Conservation (phyloP, 805 yeast species). For the Lachancea kluyveri region DNA sequence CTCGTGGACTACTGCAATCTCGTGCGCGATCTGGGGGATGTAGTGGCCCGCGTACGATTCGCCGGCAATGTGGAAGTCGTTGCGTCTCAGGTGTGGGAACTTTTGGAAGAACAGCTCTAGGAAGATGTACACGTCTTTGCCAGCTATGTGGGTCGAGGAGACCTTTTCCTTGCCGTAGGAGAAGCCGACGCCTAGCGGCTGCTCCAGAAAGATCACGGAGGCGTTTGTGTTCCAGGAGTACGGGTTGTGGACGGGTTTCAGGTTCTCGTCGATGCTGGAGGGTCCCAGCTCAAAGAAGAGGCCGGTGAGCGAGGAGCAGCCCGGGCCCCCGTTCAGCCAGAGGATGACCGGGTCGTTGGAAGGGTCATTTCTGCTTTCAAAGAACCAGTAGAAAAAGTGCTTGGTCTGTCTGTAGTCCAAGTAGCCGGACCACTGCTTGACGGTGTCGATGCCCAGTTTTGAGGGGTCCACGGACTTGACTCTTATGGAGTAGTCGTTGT, state of each 20-base stretch:
- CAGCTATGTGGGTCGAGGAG: constrained; percentile 72
- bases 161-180: constrained; percentile 67
- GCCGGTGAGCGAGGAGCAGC: constrained; percentile 89
- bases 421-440: constrained; percentile 78
- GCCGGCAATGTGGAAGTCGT: constrained; percentile 72
- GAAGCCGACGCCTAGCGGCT: constrained; percentile 90
- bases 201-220: constrained; percentile 84
- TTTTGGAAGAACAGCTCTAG: constrained; percentile 75
- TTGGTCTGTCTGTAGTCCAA: constrained; percentile 71
- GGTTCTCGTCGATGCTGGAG: constrained; percentile 55
- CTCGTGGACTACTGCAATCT: constrained; percentile 35
- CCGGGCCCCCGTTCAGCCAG: constrained; percentile 96
- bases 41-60: constrained; percentile 84
- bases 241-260: constrained; percentile 72
- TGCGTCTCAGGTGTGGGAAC: constrained; percentile 62
- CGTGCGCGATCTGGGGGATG: constrained; percentile 63
- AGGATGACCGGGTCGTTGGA: constrained; percentile 74
- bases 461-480: constrained; percentile 22
- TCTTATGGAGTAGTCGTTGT: constrained; percentile 20
- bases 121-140: constrained; percentile 80
- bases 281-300: constrained; percentile 91
- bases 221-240: constrained; percentile 91
- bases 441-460: constrained; percentile 66
- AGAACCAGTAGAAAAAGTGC: constrained; percentile 90
- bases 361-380: constrained; percentile 88